These are phyloP conservation scores for Pseudogymnoascus sp. DNA, from an alignment of 2,329 filamentous ascomycete species.

Conservation along the genomic window DNA sequence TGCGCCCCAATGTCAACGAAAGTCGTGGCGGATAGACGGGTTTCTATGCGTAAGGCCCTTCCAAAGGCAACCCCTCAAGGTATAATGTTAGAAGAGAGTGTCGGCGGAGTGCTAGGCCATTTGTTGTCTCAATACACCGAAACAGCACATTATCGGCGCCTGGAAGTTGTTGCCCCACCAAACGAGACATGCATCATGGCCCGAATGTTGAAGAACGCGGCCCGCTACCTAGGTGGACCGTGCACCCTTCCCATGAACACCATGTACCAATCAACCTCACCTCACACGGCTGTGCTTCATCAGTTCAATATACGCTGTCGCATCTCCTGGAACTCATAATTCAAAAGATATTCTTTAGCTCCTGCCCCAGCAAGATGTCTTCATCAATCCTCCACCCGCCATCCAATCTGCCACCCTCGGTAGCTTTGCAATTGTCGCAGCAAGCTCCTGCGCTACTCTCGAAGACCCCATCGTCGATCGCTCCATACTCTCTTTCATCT, in stretches of 20 bases:
- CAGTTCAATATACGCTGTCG: not conserved
- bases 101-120: not conserved
- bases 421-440: slow-evolving; percentile 52
- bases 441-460: slow-evolving; percentile 51
- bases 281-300: not conserved
- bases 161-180: slow-evolving; percentile 6
- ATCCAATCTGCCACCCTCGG: slow-evolving; percentile 47
- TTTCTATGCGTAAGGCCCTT: not conserved
- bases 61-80: not conserved
- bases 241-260: not conserved
- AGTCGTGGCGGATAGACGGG: too few relatives aligned
- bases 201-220: not conserved
- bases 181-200: slow-evolving; percentile 7
- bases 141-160: not conserved
- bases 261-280: slow-evolving; percentile 3
- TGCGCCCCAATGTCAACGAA: not conserved
- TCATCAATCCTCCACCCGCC: slow-evolving; percentile 51
- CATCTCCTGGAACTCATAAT: slow-evolving; percentile 1
- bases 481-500: slow-evolving; percentile 46
- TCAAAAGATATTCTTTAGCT: not conserved
- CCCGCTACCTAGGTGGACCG: slow-evolving; percentile 7
- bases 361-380: slow-evolving; percentile 33
- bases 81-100: not conserved
- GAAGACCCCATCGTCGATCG: slow-evolving; percentile 47
- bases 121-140: not conserved